These are phyloP conservation scores for Teratosphaeria nubilosa DNA, from an alignment of 2,329 filamentous ascomycete genomes.

Conservation along the genomic window DNA sequence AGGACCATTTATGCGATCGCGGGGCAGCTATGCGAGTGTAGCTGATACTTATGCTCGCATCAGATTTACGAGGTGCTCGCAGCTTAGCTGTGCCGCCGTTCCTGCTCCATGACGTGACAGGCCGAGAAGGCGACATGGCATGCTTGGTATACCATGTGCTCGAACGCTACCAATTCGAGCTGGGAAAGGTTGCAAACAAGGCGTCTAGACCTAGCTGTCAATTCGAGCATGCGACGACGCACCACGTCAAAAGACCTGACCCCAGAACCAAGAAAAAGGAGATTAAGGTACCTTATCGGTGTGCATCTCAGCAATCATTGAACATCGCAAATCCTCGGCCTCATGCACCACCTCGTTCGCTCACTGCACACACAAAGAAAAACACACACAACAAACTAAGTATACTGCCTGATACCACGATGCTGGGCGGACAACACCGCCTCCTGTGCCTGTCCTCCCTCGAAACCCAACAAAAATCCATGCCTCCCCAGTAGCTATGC, in stretches of 20 bases:
- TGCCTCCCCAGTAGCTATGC: not conserved
- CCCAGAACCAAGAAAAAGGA: not conserved
- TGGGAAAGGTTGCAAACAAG: too few relatives aligned
- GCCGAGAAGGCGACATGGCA: too few relatives aligned
- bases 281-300: not conserved
- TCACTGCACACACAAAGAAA: not conserved
- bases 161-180: too few relatives aligned
- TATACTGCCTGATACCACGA: not conserved
- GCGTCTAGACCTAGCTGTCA: too few relatives aligned
- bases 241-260: not conserved
- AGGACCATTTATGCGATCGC: too few relatives aligned
- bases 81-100: too few relatives aligned
- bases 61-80: too few relatives aligned
- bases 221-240: too few relatives aligned
- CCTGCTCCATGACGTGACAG: too few relatives aligned
- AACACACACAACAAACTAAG: not conserved
- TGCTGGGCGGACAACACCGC: not conserved
- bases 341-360: not conserved
- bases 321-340: not conserved
- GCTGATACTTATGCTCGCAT: too few relatives aligned
- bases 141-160: too few relatives aligned
- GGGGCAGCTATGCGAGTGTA: too few relatives aligned
- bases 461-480: not conserved
- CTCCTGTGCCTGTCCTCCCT: not conserved
- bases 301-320: not conserved